Evolutionary conservation across 208 protist genomes (phyloP).

Genomic region (Leptomonas seymouri): DNA sequence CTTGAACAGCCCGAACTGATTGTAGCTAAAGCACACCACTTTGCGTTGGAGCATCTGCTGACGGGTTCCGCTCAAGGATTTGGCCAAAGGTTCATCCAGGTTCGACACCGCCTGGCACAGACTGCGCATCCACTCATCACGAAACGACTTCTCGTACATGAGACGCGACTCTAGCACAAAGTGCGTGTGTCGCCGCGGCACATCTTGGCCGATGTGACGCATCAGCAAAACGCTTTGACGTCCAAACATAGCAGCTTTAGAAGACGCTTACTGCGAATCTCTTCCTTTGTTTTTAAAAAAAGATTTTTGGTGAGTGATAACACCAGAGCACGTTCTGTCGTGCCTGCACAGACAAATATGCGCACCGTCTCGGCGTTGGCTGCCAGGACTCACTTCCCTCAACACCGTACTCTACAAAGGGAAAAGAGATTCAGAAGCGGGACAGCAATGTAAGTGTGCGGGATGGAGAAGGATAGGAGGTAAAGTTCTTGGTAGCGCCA

Average conservation of each 20-base stretch:
- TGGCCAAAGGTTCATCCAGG: constrained; percentile 84
- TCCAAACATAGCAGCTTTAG: constrained; percentile 35
- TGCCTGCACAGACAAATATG: not conserved
- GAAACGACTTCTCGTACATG: constrained; percentile 94
- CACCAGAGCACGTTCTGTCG: not conserved
- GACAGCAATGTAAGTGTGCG: too few relatives aligned
- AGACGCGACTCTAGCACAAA: constrained; percentile 87
- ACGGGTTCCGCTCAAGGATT: constrained; percentile 56
- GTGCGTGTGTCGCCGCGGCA: constrained; percentile 84
- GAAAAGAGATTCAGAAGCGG: too few relatives aligned
- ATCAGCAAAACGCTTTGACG: constrained; percentile 40
- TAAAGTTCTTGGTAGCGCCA: too few relatives aligned
- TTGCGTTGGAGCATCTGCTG: constrained; percentile 90
- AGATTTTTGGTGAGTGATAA: not conserved
- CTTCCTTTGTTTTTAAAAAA: too few relatives aligned
- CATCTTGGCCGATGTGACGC: constrained; percentile 89
- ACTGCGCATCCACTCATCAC: constrained; percentile 88
- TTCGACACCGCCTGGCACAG: constrained; percentile 74
- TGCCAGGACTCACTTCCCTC: too few relatives aligned
- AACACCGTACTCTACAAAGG: too few relatives aligned
- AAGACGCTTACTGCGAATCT: too few relatives aligned
- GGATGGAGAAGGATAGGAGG: too few relatives aligned
- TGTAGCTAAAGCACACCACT: constrained; percentile 89
- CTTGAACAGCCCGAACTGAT: constrained; percentile 89
- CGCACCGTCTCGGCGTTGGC: too few relatives aligned